These are phyloP conservation scores for Russula compacta DNA, from an alignment of 768 basidiomycete genomes.

Conservation along the genomic window DNA sequence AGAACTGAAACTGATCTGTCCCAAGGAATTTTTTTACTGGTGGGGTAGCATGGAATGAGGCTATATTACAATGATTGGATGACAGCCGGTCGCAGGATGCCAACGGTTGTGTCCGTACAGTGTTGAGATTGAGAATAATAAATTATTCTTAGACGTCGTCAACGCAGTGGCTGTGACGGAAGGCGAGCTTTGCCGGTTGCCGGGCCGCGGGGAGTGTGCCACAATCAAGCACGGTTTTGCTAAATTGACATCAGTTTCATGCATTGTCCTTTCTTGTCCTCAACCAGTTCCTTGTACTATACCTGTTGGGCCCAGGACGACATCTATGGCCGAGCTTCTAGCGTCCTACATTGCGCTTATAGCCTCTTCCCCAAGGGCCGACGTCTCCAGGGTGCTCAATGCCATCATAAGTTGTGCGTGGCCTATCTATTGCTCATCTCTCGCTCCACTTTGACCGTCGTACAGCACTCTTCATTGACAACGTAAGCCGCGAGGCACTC, in stretches of 20 bases:
- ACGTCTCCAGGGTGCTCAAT: slow-evolving; percentile 40
- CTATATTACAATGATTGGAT: neutral
- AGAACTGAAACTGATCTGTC: neutral
- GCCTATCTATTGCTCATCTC: slow-evolving; percentile 18
- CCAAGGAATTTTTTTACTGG: neutral
- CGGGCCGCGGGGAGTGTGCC: neutral
- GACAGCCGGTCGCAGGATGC: neutral
- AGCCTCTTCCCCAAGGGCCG: slow-evolving; percentile 20
- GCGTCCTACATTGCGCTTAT: slow-evolving; percentile 35
- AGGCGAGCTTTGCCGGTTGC: neutral
- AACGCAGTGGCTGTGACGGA: no score
- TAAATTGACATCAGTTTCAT: neutral
- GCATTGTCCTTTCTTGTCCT: slow-evolving; percentile 4
- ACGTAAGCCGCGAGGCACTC: slow-evolving; percentile 5
- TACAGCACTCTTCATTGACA: slow-evolving; percentile 29
- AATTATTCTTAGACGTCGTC: no score
- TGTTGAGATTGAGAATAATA: no score
- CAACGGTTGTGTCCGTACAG: neutral
- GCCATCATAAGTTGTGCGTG: slow-evolving; percentile 41
- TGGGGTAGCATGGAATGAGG: neutral
- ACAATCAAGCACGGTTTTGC: neutral
- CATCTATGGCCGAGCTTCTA: slow-evolving; percentile 38
- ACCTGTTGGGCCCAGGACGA: neutral
- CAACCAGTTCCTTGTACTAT: neutral
- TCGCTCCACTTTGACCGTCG: slow-evolving; percentile 36